Evolutionary conservation across 2,329 filamentous ascomycete genomes (phyloP).

Genomic region (Cladosporium sp.): DNA sequence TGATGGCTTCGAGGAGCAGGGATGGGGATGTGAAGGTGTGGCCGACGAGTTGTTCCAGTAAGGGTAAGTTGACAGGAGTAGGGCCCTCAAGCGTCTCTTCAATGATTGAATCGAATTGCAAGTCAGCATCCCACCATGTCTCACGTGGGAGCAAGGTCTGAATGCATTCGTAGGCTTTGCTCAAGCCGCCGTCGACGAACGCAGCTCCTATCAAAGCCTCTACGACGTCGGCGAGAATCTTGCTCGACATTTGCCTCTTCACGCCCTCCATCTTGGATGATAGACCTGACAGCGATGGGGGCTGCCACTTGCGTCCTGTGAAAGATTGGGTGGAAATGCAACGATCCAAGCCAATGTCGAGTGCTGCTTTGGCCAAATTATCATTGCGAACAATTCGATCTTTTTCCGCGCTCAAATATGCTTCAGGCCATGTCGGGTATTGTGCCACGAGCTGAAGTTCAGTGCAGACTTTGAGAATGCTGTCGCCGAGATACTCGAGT

Average conservation of each 20-base stretch:
- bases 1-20: slow-evolving; percentile 74
- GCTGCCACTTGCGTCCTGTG: slow-evolving; percentile 68
- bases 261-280: slow-evolving; percentile 22
- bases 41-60: slow-evolving; percentile 63
- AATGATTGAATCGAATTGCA: slow-evolving; percentile 15
- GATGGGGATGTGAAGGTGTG: slow-evolving; percentile 66
- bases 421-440: slow-evolving; percentile 68
- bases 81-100: slow-evolving; percentile 43
- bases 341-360: slow-evolving; percentile 61
- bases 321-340: slow-evolving; percentile 70
- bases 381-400: slow-evolving; percentile 67
- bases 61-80: slow-evolving; percentile 39
- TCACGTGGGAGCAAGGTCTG: slow-evolving; percentile 60
- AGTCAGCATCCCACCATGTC: slow-evolving; percentile 18
- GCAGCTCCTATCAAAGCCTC: slow-evolving; percentile 80
- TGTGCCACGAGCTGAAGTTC: slow-evolving; percentile 60
- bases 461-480: slow-evolving; percentile 70
- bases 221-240: slow-evolving; percentile 80
- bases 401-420: slow-evolving; percentile 66
- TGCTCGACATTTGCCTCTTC: slow-evolving; percentile 58
- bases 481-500: slow-evolving; percentile 84
- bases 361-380: slow-evolving; percentile 62
- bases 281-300: slow-evolving; percentile 53
- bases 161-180: slow-evolving; percentile 61
- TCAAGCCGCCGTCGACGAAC: slow-evolving; percentile 63